Percentiles rank a stretch among this genome's conserved stretches.
phyloP scores from a whole-genome alignment of 306 rosid species.

The Heteromeles arbutifolia region DNA sequence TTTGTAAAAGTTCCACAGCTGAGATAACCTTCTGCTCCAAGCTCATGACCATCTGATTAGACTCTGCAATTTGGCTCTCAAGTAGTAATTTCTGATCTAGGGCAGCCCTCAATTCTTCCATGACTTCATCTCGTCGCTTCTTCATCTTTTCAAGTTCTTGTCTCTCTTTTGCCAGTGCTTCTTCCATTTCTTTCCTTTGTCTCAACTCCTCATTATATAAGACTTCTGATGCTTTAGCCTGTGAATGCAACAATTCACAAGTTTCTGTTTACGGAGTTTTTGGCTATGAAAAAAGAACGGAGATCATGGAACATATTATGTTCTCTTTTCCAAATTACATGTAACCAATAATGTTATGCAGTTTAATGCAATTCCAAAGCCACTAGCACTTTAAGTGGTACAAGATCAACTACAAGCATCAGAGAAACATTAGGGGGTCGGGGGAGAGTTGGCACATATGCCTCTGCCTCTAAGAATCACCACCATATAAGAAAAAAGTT shows the following conservation, averaged over 20 bases:
- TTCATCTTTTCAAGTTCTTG: conserved; percentile 43
- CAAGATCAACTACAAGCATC: not conserved
- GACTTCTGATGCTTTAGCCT: conserved; percentile 51
- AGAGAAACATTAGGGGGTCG: not conserved
- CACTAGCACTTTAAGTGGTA: not conserved
- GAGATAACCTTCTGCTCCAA: conserved; percentile 50
- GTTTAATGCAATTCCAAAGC: not conserved
- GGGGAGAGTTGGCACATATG: no score
- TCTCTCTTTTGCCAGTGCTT: conserved; percentile 40
- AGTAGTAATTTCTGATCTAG: conserved; percentile 37
- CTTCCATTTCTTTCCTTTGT: conserved; percentile 56
- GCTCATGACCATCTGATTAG: conserved; percentile 36
- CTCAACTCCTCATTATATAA: conserved; percentile 45
- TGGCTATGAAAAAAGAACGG: not conserved
- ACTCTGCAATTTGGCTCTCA: conserved; percentile 47
- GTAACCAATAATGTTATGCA: conserved; percentile 9
- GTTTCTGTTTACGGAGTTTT: not conserved
- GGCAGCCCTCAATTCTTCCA: conserved; percentile 48
- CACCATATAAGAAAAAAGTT: not conserved
- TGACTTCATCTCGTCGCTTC: conserved; percentile 31
- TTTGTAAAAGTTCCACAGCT: conserved; percentile 41
- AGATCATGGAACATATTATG: not conserved
- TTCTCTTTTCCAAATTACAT: not conserved
- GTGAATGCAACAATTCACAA: conserved; percentile 6
- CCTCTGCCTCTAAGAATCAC: not conserved